These are phyloP conservation scores for Verbascum thapsus DNA, from an alignment of 257 asterid genomes.

Conservation along the genomic window DNA sequence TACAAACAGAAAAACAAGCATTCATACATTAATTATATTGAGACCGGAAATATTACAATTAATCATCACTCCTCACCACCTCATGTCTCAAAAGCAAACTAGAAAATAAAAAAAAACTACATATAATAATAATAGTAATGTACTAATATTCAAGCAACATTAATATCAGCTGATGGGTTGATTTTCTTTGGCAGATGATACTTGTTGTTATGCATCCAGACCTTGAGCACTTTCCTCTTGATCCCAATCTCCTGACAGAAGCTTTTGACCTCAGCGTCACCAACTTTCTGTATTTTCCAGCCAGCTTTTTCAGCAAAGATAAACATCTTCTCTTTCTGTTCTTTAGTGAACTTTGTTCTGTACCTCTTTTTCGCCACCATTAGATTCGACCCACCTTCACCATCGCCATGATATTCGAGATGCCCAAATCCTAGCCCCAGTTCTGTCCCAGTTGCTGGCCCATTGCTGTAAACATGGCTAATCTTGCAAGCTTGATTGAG, in stretches of 20 bases:
- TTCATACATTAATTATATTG: too few relatives aligned
- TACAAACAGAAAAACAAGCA: too few relatives aligned
- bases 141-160: too few relatives aligned
- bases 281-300: constrained; percentile 60
- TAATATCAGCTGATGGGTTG: background rate
- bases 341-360: constrained; percentile 55
- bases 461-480: too few relatives aligned
- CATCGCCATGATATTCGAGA: background rate
- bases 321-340: constrained; percentile 61
- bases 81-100: too few relatives aligned
- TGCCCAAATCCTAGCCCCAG: background rate
- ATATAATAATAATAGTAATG: too few relatives aligned
- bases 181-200: constrained; percentile 8
- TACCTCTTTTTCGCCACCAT: constrained; percentile 38
- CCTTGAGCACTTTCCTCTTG: constrained; percentile 59
- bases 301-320: constrained; percentile 51
- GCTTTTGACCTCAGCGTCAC: constrained; percentile 46
- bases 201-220: constrained; percentile 80
- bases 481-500: too few relatives aligned
- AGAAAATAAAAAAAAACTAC: too few relatives aligned
- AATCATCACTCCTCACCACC: too few relatives aligned
- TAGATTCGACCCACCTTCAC: background rate
- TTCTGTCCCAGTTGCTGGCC: background rate
- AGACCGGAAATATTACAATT: too few relatives aligned
- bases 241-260: constrained; percentile 59